phyloP scores from a whole-genome alignment of 2,329 filamentous ascomycete genomes.

The Colletotrichum sp. region DNA sequence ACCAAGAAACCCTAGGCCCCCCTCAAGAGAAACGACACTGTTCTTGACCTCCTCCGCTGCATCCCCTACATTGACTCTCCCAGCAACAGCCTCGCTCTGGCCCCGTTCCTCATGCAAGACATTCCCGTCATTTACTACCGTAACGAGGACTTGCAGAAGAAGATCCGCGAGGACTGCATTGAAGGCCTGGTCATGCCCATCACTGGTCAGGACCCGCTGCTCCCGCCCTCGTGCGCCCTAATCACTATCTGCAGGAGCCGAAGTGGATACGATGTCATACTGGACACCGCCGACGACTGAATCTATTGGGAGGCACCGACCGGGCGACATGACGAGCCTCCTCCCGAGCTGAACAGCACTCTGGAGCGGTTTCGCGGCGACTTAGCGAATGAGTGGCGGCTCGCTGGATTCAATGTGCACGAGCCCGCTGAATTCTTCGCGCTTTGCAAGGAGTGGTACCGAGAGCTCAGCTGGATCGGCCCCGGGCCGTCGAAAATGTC shows the following conservation, averaged over 20 bases:
- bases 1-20: constrained; percentile 4
- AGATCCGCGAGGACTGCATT: neutral
- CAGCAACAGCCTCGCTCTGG: neutral
- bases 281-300: constrained; percentile 21
- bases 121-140: constrained; percentile 8
- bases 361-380: neutral
- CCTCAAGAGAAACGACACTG: constrained; percentile 7
- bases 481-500: neutral
- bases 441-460: constrained; percentile 12
- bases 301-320: constrained; percentile 13
- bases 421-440: constrained; percentile 15
- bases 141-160: neutral
- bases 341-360: neutral
- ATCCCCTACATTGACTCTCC: constrained; percentile 14
- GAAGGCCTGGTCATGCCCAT: neutral
- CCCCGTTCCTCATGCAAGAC: neutral
- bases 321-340: neutral
- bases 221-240: constrained; percentile 10
- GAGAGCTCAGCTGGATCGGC: constrained; percentile 16
- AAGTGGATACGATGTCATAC: constrained; percentile 12
- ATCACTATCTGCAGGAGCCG: constrained; percentile 4
- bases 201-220: neutral
- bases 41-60: constrained; percentile 20
- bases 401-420: constrained; percentile 8
- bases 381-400: neutral